phyloP scores from a whole-genome alignment of 805 yeast genomes.

The Lipomyces sp. region DNA sequence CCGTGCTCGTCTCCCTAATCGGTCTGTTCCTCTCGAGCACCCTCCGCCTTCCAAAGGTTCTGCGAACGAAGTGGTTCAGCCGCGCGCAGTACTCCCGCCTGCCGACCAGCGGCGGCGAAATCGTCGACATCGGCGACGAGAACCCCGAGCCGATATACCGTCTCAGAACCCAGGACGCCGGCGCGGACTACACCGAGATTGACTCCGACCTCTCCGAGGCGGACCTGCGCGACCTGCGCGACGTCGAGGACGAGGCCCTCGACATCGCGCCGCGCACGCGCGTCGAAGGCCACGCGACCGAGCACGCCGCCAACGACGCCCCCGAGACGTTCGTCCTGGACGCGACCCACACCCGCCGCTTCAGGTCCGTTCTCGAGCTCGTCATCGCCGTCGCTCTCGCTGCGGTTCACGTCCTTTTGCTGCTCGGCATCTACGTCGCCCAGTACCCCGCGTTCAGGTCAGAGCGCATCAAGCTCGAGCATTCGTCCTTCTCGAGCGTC shows the following conservation, averaged over 20 bases:
- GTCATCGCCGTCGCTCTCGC: constrained; percentile 9
- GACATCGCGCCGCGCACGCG: constrained; percentile 19
- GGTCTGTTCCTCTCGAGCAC: constrained; percentile 22
- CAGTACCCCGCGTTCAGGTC: constrained; percentile 12
- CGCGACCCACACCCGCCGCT: constrained; percentile 14
- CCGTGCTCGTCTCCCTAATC: constrained; percentile 29
- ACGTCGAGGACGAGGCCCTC: constrained; percentile 17
- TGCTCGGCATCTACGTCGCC: constrained; percentile 12
- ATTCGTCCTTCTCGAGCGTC: not conserved
- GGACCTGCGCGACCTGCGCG: constrained; percentile 4
- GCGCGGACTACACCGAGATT: constrained; percentile 21
- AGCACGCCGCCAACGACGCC: not conserved
- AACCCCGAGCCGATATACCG: constrained; percentile 18
- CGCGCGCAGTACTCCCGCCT: constrained; percentile 9
- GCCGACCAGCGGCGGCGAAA: constrained; percentile 5
- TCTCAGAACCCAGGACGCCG: constrained; percentile 23
- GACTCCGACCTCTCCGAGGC: not conserved
- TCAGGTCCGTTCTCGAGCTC: constrained; percentile 14
- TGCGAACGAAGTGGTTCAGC: constrained; percentile 12
- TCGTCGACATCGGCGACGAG: constrained; percentile 13
- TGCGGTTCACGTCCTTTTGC: constrained; percentile 12
- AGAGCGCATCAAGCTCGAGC: constrained; percentile 3
- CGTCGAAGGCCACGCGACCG: not conserved
- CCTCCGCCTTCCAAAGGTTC: constrained; percentile 12
- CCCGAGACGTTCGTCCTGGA: constrained; percentile 6